Percentiles rank a stretch among this genome's conserved stretches.
phyloP scores from a whole-genome alignment of 352 stramenopile genomes.

The Peronospora tabacina region DNA sequence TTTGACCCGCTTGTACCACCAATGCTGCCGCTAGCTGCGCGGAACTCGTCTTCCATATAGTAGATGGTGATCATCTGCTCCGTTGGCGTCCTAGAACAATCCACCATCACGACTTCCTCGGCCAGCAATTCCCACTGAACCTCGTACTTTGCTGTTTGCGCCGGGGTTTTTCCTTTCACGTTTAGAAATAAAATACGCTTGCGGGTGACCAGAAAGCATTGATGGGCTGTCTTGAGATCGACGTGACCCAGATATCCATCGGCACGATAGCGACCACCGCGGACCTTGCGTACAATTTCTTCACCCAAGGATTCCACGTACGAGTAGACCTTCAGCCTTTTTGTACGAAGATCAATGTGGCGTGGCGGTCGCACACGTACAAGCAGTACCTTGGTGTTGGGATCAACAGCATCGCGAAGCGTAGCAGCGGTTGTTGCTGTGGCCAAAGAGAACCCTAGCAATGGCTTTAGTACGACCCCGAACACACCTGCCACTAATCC shows the following conservation, averaged over 20 bases:
- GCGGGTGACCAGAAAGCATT: slow-evolving; percentile 77
- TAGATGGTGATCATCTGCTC: slow-evolving; percentile 46
- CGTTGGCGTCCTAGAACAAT: slow-evolving; percentile 34
- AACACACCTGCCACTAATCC: slow-evolving; percentile 73
- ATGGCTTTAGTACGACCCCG: slow-evolving; percentile 73
- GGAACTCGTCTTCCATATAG: slow-evolving; percentile 72
- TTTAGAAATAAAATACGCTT: slow-evolving; percentile 77
- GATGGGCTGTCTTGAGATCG: slow-evolving; percentile 55
- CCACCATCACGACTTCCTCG: slow-evolving; percentile 74
- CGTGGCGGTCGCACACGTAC: slow-evolving; percentile 69
- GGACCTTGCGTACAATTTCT: slow-evolving; percentile 78
- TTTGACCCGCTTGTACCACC: slow-evolving; percentile 16
- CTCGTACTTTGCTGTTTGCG: slow-evolving; percentile 56
- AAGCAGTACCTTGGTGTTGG: slow-evolving; percentile 72
- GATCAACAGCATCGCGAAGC: slow-evolving; percentile 70
- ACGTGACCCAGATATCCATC: slow-evolving; percentile 82
- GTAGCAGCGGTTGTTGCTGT: slow-evolving; percentile 63
- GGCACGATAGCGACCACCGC: slow-evolving; percentile 59
- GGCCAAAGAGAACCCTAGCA: slow-evolving; percentile 69
- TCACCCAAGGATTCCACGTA: slow-evolving; percentile 85
- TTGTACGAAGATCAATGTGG: slow-evolving; percentile 75
- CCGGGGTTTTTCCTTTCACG: slow-evolving; percentile 37
- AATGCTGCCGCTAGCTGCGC: slow-evolving; percentile 20
- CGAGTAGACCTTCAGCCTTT: slow-evolving; percentile 76
- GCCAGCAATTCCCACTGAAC: slow-evolving; percentile 74